Conservation (phyloP, 2,329 filamentous ascomycete genomes). For the Beauveria medogensis region DNA sequence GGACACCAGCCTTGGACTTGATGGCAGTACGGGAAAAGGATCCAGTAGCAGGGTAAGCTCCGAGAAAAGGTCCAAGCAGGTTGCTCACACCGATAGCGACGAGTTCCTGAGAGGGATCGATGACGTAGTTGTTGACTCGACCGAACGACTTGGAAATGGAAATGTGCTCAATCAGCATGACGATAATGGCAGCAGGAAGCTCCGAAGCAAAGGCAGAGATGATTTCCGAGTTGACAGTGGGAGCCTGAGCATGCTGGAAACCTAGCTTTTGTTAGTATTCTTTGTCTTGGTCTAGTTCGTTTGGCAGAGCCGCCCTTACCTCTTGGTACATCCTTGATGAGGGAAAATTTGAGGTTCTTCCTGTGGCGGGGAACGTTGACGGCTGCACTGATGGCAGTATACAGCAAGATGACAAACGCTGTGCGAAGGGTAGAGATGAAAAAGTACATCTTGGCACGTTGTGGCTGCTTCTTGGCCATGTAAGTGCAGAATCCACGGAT, state of each 20-base stretch:
- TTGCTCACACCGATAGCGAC: slow-evolving; percentile 91
- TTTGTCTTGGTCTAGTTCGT: background rate
- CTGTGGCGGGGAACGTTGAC: slow-evolving; percentile 51
- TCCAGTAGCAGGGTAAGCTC: slow-evolving; percentile 85
- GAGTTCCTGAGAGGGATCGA: slow-evolving; percentile 92
- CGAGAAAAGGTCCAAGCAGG: slow-evolving; percentile 82
- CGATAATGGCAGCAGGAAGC: slow-evolving; percentile 79
- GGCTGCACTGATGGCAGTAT: slow-evolving; percentile 68
- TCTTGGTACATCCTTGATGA: slow-evolving; percentile 62
- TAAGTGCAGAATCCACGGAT: slow-evolving; percentile 55
- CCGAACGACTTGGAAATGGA: slow-evolving; percentile 97
- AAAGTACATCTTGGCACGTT: slow-evolving; percentile 63
- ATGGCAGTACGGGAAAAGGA: slow-evolving; percentile 96
- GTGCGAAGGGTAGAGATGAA: slow-evolving; percentile 72
- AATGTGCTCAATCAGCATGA: slow-evolving; percentile 94
- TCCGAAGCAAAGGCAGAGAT: slow-evolving; percentile 62
- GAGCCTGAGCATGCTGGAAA: slow-evolving; percentile 72
- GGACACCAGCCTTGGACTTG: slow-evolving; percentile 92
- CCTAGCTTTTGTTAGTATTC: slow-evolving; percentile 34
- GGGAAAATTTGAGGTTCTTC: slow-evolving; percentile 49
- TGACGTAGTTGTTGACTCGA: slow-evolving; percentile 89
- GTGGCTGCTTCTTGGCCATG: slow-evolving; percentile 59
- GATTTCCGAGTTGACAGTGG: slow-evolving; percentile 57
- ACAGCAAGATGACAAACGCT: slow-evolving; percentile 72
- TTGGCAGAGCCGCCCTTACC: slow-evolving; percentile 32